Evolutionary conservation across 75 land plant genomes (phyloP).

Genomic region (Pinus tabuliformis): DNA sequence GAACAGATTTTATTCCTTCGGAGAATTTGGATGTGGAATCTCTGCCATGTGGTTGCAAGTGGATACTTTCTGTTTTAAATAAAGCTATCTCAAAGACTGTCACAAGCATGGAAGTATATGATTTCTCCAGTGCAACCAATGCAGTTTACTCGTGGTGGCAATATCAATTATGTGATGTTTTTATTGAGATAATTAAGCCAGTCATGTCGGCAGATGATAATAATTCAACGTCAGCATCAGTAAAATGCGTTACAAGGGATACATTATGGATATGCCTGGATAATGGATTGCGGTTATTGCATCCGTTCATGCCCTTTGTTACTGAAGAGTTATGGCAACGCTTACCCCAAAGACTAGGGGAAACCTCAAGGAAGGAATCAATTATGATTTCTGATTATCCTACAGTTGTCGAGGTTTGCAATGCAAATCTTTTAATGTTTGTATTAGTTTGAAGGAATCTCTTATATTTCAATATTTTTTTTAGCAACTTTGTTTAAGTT

Average conservation of each 20-base stretch:
- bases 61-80: conserved; percentile 84
- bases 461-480: neutral
- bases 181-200: conserved; percentile 87
- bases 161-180: conserved; percentile 87
- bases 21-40: conserved; percentile 16
- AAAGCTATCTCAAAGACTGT: conserved; percentile 68
- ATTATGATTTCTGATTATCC: conserved; percentile 84
- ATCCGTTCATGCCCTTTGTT: conserved; percentile 97
- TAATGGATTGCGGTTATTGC: conserved; percentile 82
- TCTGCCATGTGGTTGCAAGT: conserved; percentile 74
- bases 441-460: neutral
- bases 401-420: conserved; percentile 40
- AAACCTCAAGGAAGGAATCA: conserved; percentile 37
- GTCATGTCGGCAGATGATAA: conserved; percentile 26
- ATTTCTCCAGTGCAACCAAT: conserved; percentile 72
- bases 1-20: conserved; percentile 64
- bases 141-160: conserved; percentile 91
- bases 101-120: conserved; percentile 48
- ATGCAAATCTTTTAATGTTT: neutral
- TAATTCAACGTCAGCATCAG: conserved; percentile 19
- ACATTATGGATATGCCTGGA: conserved; percentile 89
- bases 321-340: conserved; percentile 98
- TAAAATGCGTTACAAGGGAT: conserved; percentile 52
- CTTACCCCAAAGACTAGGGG: conserved; percentile 52
- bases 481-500: neutral